phyloP scores from a whole-genome alignment of 2,329 filamentous ascomycete species.

The Botrytis squamosa region DNA sequence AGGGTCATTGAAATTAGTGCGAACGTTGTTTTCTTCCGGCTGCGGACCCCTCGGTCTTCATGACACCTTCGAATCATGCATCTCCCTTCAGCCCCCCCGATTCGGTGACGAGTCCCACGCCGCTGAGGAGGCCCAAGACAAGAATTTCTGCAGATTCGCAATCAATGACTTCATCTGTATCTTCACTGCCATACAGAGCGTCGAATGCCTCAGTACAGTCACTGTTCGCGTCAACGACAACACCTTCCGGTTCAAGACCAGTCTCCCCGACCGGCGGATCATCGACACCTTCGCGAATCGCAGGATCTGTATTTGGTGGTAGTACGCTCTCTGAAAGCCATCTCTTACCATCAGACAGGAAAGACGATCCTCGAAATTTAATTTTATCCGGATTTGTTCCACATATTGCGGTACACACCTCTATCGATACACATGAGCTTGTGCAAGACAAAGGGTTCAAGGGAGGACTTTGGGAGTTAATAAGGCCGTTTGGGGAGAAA shows the following conservation, averaged over 20 bases:
- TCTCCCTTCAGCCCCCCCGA: conserved; percentile 60
- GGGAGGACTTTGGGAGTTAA: conserved; percentile 76
- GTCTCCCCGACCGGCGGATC: conserved; percentile 61
- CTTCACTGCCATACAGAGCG: conserved; percentile 52
- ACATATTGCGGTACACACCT: conserved; percentile 83
- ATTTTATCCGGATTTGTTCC: conserved; percentile 86
- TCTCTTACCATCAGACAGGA: conserved; percentile 28
- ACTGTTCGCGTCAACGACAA: conserved; percentile 63
- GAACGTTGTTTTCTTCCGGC: conserved; percentile 18
- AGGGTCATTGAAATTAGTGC: conserved; percentile 40
- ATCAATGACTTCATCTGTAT: conserved; percentile 49
- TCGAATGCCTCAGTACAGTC: conserved; percentile 59
- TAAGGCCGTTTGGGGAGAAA: conserved; percentile 87
- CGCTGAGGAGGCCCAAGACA: conserved; percentile 58
- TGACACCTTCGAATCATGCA: conserved; percentile 68
- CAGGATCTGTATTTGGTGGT: conserved; percentile 57
- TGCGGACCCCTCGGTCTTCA: conserved; percentile 46
- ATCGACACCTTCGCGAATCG: conserved; percentile 55
- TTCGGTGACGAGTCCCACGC: conserved; percentile 49
- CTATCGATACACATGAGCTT: conserved; percentile 78
- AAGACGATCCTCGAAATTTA: conserved; percentile 57
- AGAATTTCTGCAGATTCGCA: conserved; percentile 52
- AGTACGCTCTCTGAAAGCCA: conserved; percentile 39
- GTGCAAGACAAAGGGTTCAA: conserved; percentile 80
- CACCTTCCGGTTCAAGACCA: conserved; percentile 66